Evolutionary conservation across 2,329 filamentous ascomycete species (phyloP), one percentile per base, ranked within the genome.

Genomic region (Lizonia empirigonia): DNA sequence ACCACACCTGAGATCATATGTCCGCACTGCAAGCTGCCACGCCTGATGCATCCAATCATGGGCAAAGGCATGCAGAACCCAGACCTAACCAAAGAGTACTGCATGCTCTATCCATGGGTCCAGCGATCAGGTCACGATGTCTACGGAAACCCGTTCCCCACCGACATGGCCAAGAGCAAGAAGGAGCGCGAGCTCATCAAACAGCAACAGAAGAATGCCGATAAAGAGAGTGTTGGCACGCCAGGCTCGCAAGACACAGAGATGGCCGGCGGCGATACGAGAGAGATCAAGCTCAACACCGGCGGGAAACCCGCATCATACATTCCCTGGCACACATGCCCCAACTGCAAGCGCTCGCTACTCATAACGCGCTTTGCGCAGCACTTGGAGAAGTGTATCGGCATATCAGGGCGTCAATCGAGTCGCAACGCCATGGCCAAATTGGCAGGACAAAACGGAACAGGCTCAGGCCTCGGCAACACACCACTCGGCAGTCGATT

Each of bases 71-170:
- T 85, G 64, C 85, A 85, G 34, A 84, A 87, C 50, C 88, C 88
- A 0, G 76, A 78, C 32, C 73, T 78, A 10, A 74, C 74, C 15
- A 72, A 73, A 46, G 84, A 87, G 60, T 92, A 91, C 78, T 93
- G 89, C 80, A 90, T 89, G 73, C 85, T 86, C 59, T 85, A 88
- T 54, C 88, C 89, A 0, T 92, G 88, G 77, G 88, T 90, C 54
- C 84, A 89, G 60, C 86, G 89, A 69, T 80, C 85, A 2, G 88
- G 88, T 53, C 88, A 86, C 74, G 89, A 93, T 72, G 90, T 92
- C 58, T 91, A 91, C 72, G 89, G 88, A 41, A 90, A 91, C 73
- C 89, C 87, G 22, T 92, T 89, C 82, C 86, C 89, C 12, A 85
- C 85, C 15, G 86, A 87, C 18, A 82, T 87, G 53, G 88, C 88